Evolutionary conservation across 495 filamentous ascomycete species (phyloP), one percentile per base, ranked within the genome.

Genomic region (Trichoderma orchidacearum): DNA sequence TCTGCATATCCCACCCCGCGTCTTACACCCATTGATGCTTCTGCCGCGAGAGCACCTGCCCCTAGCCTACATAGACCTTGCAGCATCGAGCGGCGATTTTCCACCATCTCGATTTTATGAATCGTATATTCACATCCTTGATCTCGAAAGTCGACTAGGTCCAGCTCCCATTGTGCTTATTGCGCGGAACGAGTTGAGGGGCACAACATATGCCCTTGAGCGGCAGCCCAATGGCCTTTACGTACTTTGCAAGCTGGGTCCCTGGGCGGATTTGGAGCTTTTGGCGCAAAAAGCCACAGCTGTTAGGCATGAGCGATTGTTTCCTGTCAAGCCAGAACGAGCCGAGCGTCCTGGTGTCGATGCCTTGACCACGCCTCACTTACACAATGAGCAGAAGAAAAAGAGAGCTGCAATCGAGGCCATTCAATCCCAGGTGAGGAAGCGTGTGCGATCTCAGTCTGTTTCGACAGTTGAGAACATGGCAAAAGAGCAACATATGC

Each of bases 201-300:
- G 75, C 23, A 75, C 73, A 7, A 60, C 87, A 5, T 91, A 85
- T 66, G 85, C 82, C 13, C 66, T 95, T 30, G 90, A 96, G 68
- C 70, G 79, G n/a, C 84, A 87, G 28, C 75, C 76, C 51, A 63
- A 68, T 48, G 80, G 81, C 0, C 72, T 89, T 11, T 94, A 87
- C 66, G 80, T 81, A 13, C 61, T 93, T 8, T 90, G 82, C 61
- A 85, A 81, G 60, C 71, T 96, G 52, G 84, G 77, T 0, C 64
- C 71, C 3, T 85, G 82, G 80, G 79, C 90, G 15, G 77, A 78
- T 58, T 60, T 81, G 29, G 68, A 76, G 56, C 64, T 70, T 60
- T 62, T 83, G 59, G 64, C 67, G 56, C 56, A 66, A 30, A 57
- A 63, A 5, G 73, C 76, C 30, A 75, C 69, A 0, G 70, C 71